Conservation (phyloP, 2,329 filamentous ascomycete genomes). For the Gyromitra esculenta region DNA sequence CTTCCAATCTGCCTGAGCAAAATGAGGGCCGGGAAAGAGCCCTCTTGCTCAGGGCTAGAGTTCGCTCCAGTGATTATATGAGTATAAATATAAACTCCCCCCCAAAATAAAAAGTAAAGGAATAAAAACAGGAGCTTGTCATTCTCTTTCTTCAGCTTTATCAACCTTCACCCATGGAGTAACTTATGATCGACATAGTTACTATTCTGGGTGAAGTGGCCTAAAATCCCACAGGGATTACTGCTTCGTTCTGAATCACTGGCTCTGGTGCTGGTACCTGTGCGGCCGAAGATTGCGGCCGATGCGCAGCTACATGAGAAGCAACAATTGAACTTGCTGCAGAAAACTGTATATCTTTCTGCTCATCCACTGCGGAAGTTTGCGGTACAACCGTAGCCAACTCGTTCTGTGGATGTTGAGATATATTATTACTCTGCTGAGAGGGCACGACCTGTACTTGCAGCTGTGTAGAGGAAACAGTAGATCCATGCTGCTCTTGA, state of each 20-base stretch:
- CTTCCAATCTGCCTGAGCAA: background rate
- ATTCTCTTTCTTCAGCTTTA: background rate
- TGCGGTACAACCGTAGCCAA: background rate
- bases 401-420: background rate
- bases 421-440: background rate
- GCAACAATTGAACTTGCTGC: constrained; percentile 42
- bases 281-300: constrained; percentile 1
- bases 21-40: background rate
- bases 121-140: background rate
- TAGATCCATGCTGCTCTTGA: constrained; percentile 17
- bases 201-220: background rate
- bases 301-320: constrained; percentile 43
- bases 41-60: background rate
- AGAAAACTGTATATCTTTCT: constrained; percentile 25
- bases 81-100: background rate
- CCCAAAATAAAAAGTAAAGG: background rate
- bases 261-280: background rate
- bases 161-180: background rate
- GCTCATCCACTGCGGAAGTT: constrained; percentile 5
- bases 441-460: constrained; percentile 1
- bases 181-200: background rate
- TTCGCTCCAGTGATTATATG: constrained; percentile 1
- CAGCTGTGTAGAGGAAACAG: background rate
- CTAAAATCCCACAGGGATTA: constrained; percentile 7
- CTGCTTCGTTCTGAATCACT: background rate